A percentile compares a stretch with the other conserved stretches of the same genome.
These are phyloP conservation scores for Durotheca rogersii DNA, from an alignment of 495 filamentous ascomycete species.

Conservation along the genomic window DNA sequence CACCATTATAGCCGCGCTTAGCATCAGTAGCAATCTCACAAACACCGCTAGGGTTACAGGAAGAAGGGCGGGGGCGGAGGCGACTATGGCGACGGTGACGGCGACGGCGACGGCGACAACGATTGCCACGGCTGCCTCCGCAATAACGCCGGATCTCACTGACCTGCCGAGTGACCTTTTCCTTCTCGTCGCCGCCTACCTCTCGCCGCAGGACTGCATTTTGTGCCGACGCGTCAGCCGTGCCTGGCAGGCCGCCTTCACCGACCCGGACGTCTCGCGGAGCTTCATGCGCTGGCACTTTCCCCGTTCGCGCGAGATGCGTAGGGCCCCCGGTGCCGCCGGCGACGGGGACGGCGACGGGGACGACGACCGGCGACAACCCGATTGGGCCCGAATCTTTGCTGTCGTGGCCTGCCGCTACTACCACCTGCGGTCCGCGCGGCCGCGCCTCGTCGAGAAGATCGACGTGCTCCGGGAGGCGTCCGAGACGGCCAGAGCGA, in stretches of 20 bases:
- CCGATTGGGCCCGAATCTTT: conserved; percentile 51
- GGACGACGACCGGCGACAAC: no score
- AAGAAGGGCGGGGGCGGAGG: no score
- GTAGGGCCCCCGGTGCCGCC: conserved; percentile 36
- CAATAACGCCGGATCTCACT: conserved; percentile 43
- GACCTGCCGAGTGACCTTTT: conserved; percentile 55
- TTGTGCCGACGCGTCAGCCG: conserved; percentile 57
- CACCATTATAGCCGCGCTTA: no score
- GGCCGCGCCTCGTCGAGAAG: conserved; percentile 52
- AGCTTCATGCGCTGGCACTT: conserved; percentile 55
- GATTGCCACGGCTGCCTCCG: no score
- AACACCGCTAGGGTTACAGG: no score
- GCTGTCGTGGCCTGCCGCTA: conserved; percentile 59
- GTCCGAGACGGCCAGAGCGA: no score
- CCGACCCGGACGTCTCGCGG: conserved; percentile 46
- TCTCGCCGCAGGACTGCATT: conserved; percentile 54
- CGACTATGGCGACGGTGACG: no score
- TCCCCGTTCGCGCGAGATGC: conserved; percentile 56
- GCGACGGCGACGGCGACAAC: no score
- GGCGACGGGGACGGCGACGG: no score
- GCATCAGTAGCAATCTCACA: no score
- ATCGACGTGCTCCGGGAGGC: conserved; percentile 31
- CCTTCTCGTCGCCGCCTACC: conserved; percentile 51
- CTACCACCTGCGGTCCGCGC: conserved; percentile 52
- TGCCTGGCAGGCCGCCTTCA: conserved; percentile 57